Percentiles rank a stretch among this genome's conserved stretches.
Evolutionary conservation across 2,329 filamentous ascomycete genomes (phyloP).

Genomic region (Eutypella sp.): DNA sequence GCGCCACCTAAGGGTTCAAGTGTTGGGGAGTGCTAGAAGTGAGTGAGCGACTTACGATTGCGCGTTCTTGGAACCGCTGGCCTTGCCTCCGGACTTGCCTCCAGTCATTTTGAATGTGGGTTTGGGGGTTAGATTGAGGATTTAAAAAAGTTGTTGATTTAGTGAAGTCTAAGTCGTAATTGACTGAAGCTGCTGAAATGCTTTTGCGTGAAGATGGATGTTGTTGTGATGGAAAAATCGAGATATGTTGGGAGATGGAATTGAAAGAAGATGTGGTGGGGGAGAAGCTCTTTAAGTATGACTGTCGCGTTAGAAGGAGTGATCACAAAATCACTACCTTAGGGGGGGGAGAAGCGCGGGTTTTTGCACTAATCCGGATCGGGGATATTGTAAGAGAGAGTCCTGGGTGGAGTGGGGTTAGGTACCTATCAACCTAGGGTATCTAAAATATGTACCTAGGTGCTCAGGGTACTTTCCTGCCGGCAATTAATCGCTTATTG

Average conservation of each 20-base stretch:
- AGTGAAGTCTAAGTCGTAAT: constrained; percentile 10
- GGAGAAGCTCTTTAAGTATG: constrained; percentile 29
- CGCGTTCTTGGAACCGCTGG: constrained; percentile 96
- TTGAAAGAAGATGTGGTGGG: constrained; percentile 34
- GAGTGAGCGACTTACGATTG: constrained; percentile 75
- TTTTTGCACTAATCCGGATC: constrained; percentile 20
- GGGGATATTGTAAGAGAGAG: constrained; percentile 13
- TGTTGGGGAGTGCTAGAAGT: not conserved
- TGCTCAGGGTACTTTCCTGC: no score
- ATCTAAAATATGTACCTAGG: no score
- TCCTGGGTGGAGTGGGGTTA: no score
- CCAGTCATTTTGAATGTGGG: constrained; percentile 88
- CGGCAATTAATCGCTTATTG: no score
- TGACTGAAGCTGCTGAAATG: constrained; percentile 17
- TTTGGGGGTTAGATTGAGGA: constrained; percentile 22
- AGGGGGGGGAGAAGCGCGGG: constrained; percentile 13
- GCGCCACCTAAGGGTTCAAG: not conserved
- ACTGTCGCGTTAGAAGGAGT: constrained; percentile 22
- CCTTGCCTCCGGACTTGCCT: constrained; percentile 99
- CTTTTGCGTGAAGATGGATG: constrained; percentile 15
- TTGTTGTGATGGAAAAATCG: constrained; percentile 20
- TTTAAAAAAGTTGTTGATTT: constrained; percentile 4
- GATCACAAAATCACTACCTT: constrained; percentile 24
- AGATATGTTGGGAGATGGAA: constrained; percentile 22
- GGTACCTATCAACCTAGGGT: no score